A percentile compares a stretch with the other conserved stretches of the same genome.
These are phyloP conservation scores for Hypericum androsaemum DNA, from an alignment of 345 rosid species.

Conservation along the genomic window DNA sequence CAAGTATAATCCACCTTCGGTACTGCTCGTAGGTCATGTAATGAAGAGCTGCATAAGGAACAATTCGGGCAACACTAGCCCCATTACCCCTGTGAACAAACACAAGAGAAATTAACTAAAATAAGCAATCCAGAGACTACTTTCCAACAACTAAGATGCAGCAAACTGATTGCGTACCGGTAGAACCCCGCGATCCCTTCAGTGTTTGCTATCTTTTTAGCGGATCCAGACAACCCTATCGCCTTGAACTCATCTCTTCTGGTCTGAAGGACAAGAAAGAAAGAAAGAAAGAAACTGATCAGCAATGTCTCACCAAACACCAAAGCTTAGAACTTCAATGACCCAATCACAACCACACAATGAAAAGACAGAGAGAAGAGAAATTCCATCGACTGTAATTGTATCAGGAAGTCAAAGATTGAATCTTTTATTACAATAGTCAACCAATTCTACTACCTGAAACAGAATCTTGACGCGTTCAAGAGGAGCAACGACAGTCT, in stretches of 20 bases:
- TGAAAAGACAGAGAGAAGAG: too few relatives aligned
- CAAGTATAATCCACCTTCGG: slow-evolving; percentile 72
- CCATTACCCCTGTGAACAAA: slow-evolving; percentile 64
- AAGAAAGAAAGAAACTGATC: slow-evolving; percentile 11
- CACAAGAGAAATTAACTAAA: slow-evolving; percentile 10
- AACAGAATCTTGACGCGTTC: slow-evolving; percentile 90
- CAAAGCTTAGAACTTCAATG: too few relatives aligned
- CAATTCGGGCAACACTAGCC: slow-evolving; percentile 88
- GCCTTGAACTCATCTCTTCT: slow-evolving; percentile 72
- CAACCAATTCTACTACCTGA: slow-evolving; percentile 38
- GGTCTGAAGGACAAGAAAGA: slow-evolving; percentile 40
- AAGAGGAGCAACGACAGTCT: slow-evolving; percentile 81
- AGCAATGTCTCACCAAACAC: slow-evolving; percentile 1
- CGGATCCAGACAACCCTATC: slow-evolving; percentile 57
- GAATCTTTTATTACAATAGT: neutral
- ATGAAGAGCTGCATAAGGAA: slow-evolving; percentile 92
- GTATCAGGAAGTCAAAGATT: neutral
- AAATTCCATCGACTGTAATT: too few relatives aligned
- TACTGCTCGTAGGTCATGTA: slow-evolving; percentile 91
- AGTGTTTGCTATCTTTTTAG: slow-evolving; percentile 60
- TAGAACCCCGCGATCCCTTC: slow-evolving; percentile 87
- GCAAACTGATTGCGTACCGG: slow-evolving; percentile 35
- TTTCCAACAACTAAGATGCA: slow-evolving; percentile 8
- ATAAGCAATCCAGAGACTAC: neutral
- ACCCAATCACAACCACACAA: too few relatives aligned